Percentiles rank a stretch among this genome's conserved stretches.
phyloP scores from a whole-genome alignment of 2,329 filamentous ascomycete species.

The Ceratocystis albifundus region DNA sequence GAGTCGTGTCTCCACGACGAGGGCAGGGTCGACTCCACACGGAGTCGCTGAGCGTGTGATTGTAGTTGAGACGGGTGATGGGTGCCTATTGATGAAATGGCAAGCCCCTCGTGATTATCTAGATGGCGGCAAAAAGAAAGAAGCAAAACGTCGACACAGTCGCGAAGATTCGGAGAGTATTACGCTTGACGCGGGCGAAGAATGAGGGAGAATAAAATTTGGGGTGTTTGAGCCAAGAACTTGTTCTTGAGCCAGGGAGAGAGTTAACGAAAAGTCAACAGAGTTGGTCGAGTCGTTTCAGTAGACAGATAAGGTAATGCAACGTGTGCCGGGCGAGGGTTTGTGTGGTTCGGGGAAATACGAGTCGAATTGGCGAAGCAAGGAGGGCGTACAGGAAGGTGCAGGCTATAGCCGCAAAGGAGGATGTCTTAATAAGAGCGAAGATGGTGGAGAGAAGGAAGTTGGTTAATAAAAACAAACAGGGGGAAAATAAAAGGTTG shows the following conservation, averaged over 20 bases:
- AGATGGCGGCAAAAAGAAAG: too few species aligned
- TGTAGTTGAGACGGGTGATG: not conserved
- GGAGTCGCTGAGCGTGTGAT: conserved; percentile 20
- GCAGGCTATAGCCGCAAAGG: not conserved
- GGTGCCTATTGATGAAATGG: conserved; percentile 8
- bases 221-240: too few species aligned
- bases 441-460: not conserved
- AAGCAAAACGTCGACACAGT: too few species aligned
- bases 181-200: too few species aligned
- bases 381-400: not conserved
- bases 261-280: too few species aligned
- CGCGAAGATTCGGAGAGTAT: too few species aligned
- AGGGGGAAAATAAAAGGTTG: not conserved
- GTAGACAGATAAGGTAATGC: not conserved
- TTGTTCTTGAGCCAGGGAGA: too few species aligned
- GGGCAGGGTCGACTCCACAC: conserved; percentile 21
- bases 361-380: conserved; percentile 2
- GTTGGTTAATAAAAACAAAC: not conserved
- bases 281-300: not conserved
- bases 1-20: conserved; percentile 23
- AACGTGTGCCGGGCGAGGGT: not conserved
- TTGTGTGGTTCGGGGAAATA: not conserved
- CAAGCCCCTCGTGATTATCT: not conserved
- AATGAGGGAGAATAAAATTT: too few species aligned
- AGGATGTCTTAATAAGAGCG: not conserved